Evolutionary conservation across 2,329 filamentous ascomycete species (phyloP).

Genomic region (Paraconiothyrium sp.): DNA sequence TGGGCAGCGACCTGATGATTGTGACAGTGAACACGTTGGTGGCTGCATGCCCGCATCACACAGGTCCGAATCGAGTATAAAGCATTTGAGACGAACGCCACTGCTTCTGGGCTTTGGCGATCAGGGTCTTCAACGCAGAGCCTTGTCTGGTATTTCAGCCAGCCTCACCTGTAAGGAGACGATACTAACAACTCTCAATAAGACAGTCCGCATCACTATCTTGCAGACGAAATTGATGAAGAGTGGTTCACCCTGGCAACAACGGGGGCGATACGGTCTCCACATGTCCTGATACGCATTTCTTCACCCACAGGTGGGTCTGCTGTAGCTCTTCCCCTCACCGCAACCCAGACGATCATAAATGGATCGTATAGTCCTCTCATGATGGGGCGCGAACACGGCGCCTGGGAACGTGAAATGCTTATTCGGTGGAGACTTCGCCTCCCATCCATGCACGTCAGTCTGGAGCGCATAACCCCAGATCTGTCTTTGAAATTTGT

Average conservation of each 20-base stretch:
- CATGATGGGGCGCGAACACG: not conserved
- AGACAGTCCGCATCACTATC: too few relatives aligned
- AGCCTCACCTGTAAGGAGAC: not conserved
- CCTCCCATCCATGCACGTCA: not conserved
- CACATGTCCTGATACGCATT: not conserved
- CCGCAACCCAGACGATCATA: not conserved
- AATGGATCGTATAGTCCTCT: not conserved
- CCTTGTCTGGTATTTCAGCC: not conserved
- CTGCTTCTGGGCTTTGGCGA: slow-evolving; percentile 3
- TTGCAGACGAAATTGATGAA: too few relatives aligned
- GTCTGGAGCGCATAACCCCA: not conserved
- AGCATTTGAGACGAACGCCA: not conserved
- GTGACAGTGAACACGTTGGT: not conserved
- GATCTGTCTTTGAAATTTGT: too few relatives aligned
- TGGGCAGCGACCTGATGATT: not conserved
- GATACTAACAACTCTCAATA: not conserved
- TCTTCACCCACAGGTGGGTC: not conserved
- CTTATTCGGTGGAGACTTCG: not conserved
- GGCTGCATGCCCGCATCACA: not conserved
- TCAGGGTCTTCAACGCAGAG: slow-evolving; percentile 3
- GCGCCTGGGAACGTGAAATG: not conserved
- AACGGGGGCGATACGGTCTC: not conserved
- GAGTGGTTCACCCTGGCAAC: not conserved
- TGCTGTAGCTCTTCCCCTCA: not conserved
- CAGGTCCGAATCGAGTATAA: not conserved